These are phyloP conservation scores for Pleomassaria siparia DNA, from an alignment of 2,329 filamentous ascomycete genomes.

Conservation along the genomic window DNA sequence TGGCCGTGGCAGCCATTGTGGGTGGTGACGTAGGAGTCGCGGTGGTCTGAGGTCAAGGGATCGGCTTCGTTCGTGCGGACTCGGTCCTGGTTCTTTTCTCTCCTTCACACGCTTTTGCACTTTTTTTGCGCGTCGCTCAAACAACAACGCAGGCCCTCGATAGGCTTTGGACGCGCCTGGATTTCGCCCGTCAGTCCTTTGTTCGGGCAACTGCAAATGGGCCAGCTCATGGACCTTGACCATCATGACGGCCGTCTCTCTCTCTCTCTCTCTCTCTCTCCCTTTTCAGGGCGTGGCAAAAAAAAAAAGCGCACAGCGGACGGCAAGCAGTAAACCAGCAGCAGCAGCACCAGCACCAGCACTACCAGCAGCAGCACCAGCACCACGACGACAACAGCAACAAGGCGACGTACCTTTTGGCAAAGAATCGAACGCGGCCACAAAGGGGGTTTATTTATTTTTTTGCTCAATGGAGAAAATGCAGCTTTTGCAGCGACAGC, in stretches of 20 bases:
- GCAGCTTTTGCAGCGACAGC: slow-evolving; percentile 7
- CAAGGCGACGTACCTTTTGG: slow-evolving; percentile 32
- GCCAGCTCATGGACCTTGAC: too few species aligned
- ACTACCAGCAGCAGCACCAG: too few species aligned
- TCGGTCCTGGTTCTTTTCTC: slow-evolving; percentile 19
- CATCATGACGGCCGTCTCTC: too few species aligned
- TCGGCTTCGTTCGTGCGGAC: slow-evolving; percentile 23
- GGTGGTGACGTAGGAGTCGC: slow-evolving; percentile 39
- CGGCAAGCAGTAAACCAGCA: too few species aligned
- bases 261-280: background rate
- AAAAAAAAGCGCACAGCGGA: slow-evolving; percentile 9
- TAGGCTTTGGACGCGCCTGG: background rate
- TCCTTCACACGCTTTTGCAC: slow-evolving; percentile 24
- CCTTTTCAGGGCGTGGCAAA: background rate
- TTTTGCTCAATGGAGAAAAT: slow-evolving; percentile 14
- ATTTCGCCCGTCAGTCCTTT: background rate
- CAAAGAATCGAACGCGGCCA: slow-evolving; percentile 18
- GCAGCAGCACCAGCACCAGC: too few species aligned
- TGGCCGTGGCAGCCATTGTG: slow-evolving; percentile 38
- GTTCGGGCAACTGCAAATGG: slow-evolving; percentile 6
- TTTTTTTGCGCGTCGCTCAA: slow-evolving; percentile 16
- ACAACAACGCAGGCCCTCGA: slow-evolving; percentile 7
- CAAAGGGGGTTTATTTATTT: slow-evolving; percentile 30
- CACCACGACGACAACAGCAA: too few species aligned
- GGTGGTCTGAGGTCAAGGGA: slow-evolving; percentile 22